Conservation (phyloP, 768 basidiomycete species). For the Calocybe indica region DNA sequence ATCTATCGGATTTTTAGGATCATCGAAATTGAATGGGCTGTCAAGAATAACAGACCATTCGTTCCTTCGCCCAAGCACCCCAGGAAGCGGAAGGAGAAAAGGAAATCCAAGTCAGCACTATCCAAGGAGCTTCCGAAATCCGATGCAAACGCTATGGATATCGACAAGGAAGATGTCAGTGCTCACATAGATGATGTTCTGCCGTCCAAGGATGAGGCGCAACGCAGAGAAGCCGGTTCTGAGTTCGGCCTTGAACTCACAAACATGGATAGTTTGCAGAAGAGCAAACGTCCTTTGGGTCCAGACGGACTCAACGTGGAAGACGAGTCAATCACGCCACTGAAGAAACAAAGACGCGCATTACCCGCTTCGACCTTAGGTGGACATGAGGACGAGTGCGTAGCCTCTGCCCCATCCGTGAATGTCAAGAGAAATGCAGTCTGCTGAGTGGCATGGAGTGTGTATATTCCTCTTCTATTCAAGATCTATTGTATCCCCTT, state of each 20-base stretch:
- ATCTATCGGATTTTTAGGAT: slow-evolving; percentile 45
- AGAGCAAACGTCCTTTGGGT: slow-evolving; percentile 30
- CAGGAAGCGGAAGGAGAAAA: slow-evolving; percentile 30
- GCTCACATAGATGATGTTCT: too few relatives aligned
- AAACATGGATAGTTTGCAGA: slow-evolving; percentile 32
- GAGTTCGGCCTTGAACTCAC: slow-evolving; percentile 32
- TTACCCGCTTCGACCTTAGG: too few relatives aligned
- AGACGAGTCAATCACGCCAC: too few relatives aligned
- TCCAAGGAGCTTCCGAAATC: slow-evolving; percentile 15
- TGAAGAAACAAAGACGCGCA: too few relatives aligned
- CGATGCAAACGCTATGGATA: slow-evolving; percentile 21
- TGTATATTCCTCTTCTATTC: too few relatives aligned
- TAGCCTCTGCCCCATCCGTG: too few relatives aligned
- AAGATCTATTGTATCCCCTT: too few relatives aligned
- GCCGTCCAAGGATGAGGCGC: too few relatives aligned
- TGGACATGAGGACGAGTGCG: too few relatives aligned
- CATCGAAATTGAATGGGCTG: slow-evolving; percentile 77
- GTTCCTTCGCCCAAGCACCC: slow-evolving; percentile 51
- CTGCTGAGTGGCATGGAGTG: too few relatives aligned
- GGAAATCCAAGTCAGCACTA: slow-evolving; percentile 17
- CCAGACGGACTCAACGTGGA: not conserved
- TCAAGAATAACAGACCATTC: slow-evolving; percentile 55
- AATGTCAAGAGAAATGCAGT: too few relatives aligned
- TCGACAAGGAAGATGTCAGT: slow-evolving; percentile 14
- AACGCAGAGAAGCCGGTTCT: too few relatives aligned